Percentiles rank a stretch among this genome's conserved stretches.
phyloP scores from a whole-genome alignment of 2,329 filamentous ascomycete species.

The Stachybotrys elegans region DNA sequence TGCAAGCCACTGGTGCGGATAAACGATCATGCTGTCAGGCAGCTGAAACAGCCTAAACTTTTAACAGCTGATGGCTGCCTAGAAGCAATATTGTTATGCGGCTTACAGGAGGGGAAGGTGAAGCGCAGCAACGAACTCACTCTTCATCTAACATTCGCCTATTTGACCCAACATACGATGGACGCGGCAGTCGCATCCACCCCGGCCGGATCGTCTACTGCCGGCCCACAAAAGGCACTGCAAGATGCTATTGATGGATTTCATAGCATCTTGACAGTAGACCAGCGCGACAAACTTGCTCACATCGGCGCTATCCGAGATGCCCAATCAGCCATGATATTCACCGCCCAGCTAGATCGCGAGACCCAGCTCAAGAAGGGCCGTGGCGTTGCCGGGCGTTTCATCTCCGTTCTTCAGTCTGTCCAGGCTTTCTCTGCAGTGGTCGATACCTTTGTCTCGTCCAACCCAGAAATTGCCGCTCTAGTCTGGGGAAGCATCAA shows the following conservation, averaged over 20 bases:
- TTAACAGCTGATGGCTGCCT: neutral
- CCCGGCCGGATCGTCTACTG: neutral
- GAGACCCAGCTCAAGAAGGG: conserved; percentile 4
- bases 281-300: neutral
- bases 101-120: neutral
- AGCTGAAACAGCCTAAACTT: no score
- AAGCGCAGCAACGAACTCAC: neutral
- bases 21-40: no score
- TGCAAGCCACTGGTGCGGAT: no score
- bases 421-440: conserved; percentile 30
- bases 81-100: neutral
- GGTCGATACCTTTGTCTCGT: conserved; percentile 30
- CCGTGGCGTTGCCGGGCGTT: neutral
- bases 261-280: neutral
- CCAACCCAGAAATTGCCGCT: conserved; percentile 29
- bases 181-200: neutral
- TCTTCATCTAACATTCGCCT: neutral
- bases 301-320: conserved; percentile 1
- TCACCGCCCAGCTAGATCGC: neutral
- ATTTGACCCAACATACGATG: neutral
- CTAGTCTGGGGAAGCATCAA: conserved; percentile 39
- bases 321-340: neutral
- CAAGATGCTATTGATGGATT: neutral
- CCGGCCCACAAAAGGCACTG: neutral
- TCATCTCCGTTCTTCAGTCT: conserved; percentile 23